Base-by-base conservation (phyloP, 2,329 filamentous ascomycete genomes). In the Monascus ruber region DNA sequence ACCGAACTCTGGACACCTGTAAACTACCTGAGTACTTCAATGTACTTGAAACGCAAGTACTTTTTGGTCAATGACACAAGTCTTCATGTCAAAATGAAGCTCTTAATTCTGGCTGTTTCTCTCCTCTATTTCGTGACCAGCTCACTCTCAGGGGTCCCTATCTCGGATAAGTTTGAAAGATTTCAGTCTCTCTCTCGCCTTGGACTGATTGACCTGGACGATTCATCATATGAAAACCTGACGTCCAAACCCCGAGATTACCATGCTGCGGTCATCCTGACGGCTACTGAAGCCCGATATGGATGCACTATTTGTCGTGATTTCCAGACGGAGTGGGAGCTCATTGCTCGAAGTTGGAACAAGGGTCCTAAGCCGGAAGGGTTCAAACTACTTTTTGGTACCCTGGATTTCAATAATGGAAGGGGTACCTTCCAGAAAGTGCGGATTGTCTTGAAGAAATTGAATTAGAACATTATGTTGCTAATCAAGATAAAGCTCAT, bases 251-350 rank as follows among this genome's bases (percentile, higher is more conserved):
- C 88, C 8, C 79, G 91, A 49, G 84, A 98, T 64, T 94, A 95
- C 62, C 79, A 79, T 31, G 74, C 83, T 26, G 81, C 80, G 2
- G 75, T 98, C 3, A 75, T 98, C 9, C 69, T 98, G 48, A 98
- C 91, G 1, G 91, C 91, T 31, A 66, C 88, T 54, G 88, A 94
- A 49, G 56, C 79, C 27, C 77, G 85, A 42, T 95, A 85, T 58
- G 85, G 83, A 43, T 98, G 91, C 61, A 71, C 79, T 48, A 71
- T 96, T 36, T 98, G 91, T 63, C 76, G 79, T 38, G 85, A 94
- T 38, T 94, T 98, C 62, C 84, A 94, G 61, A 83, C 88, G 1
- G 91, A 98, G 65, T 98, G 87, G 83, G 84, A 93, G 40, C 64
- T 96, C 39, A 67, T 98, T 39, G 77, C 77, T 39, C 84, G 79